Base-by-base conservation (phyloP, 2,329 filamentous ascomycete genomes). In the Alternaria brassicicola region DNA sequence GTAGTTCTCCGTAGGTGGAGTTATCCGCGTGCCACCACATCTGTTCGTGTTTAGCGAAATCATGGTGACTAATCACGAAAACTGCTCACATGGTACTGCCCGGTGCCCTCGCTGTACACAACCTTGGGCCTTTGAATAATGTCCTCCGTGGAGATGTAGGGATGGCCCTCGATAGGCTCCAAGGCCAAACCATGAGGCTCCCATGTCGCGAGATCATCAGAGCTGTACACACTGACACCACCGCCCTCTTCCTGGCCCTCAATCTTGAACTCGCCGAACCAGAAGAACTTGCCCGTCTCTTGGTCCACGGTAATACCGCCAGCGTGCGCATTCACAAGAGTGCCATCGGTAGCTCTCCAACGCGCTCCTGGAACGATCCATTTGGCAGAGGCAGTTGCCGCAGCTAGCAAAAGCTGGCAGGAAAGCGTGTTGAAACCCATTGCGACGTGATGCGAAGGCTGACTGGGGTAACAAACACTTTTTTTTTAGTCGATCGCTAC, bases 61-160 rank as follows among this genome's bases (percentile, higher is more conserved):
- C 31, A 21, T 2, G 2, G n/a, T 19, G 15, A 12, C 3, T 31
- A 7, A 5, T 17, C 2, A 2, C 4, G 7, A 9, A 1, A 17
- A 12, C 12, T 1, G 56, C 79, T 17, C 76, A 86, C 84, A 59
- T 87, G 85, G 59, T 87, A 88, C 64, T 86, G 79, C 3, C 79
- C 76, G 0, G 82, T 80, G 2, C 78, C 77, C 46, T 86, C 76
- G 62, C 84, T 86, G 63, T 85, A 87, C 1, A 85, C 80, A 2
- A 88, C 86, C 63, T 88, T 88, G 0, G 86, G 86, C 15, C 86
- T 76, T 66, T 88, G 86, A 26, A 88, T 88, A 42, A 88, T 84
- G 62, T 81, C 83, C 3, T 82, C 70, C 0, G 84, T 81, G 0
- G 83, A 82, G 43, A 88, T 84, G 61, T 84, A 84, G 0, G 81